phyloP scores from a whole-genome alignment of 2,329 filamentous ascomycete species.

The Gyromitra esculenta region DNA sequence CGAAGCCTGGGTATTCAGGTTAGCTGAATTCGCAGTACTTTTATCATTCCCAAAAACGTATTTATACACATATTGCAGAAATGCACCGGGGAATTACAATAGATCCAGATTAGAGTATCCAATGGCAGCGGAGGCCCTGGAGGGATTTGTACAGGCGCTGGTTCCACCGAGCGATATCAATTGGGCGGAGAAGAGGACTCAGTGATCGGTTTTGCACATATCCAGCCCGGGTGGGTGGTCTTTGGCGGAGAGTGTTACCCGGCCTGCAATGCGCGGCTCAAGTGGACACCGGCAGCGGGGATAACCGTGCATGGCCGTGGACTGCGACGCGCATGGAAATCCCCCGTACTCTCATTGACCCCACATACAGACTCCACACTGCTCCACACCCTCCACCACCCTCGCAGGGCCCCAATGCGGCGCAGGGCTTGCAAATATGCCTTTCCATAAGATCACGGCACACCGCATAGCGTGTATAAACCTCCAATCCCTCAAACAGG shows the following conservation, averaged over 20 bases:
- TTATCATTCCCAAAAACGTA: no score
- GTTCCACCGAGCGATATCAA: not conserved
- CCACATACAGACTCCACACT: no score
- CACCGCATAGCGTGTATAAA: constrained; percentile 50
- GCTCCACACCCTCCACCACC: no score
- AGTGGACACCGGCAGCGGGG: not conserved
- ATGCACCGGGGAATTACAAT: not conserved
- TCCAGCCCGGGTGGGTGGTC: not conserved
- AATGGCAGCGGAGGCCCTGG: not conserved
- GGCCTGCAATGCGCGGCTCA: not conserved
- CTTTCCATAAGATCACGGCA: constrained; percentile 44
- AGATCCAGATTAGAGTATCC: not conserved
- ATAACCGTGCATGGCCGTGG: not conserved
- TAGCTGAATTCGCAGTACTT: not conserved
- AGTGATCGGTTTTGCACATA: constrained; percentile 8
- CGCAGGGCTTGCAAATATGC: constrained; percentile 15
- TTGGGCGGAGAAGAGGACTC: not conserved
- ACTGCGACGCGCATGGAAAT: not conserved
- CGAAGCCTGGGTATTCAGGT: constrained; percentile 6
- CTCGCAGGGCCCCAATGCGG: not conserved
- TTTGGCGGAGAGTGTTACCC: constrained; percentile 21
- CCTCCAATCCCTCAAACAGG: not conserved
- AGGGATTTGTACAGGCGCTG: not conserved
- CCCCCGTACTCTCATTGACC: not conserved
- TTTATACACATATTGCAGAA: not conserved